phyloP scores from a whole-genome alignment of 805 yeast species.

The Priceomyces haplophilus region DNA sequence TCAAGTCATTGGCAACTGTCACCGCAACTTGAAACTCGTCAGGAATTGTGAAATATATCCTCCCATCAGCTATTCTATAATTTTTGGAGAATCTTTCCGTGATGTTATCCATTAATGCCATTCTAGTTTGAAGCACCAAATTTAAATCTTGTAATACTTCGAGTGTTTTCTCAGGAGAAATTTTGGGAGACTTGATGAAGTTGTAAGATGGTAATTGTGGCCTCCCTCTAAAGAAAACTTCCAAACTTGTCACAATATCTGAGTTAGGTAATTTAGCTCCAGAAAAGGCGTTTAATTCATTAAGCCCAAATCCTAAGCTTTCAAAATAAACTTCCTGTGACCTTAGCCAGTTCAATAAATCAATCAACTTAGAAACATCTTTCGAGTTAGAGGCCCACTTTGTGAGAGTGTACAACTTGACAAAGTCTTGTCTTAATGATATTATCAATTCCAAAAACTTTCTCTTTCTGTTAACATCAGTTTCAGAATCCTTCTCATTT shows the following conservation, averaged over 20 bases:
- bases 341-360: conserved; percentile 82
- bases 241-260: conserved; percentile 82
- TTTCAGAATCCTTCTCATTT: conserved; percentile 39
- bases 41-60: conserved; percentile 61
- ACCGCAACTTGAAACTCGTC: conserved; percentile 61
- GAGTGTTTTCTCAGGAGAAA: conserved; percentile 56
- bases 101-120: conserved; percentile 63
- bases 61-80: conserved; percentile 70
- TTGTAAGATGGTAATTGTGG: conserved; percentile 71
- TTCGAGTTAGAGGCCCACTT: conserved; percentile 83
- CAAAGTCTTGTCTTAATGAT: conserved; percentile 73
- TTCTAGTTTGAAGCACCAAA: conserved; percentile 65
- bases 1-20: conserved; percentile 62
- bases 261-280: conserved; percentile 93
- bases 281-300: conserved; percentile 65
- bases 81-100: conserved; percentile 59
- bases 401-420: conserved; percentile 77
- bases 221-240: conserved; percentile 73
- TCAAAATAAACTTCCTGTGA: conserved; percentile 71
- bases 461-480: conserved; percentile 64
- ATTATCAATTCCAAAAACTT: conserved; percentile 67
- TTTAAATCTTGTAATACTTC: conserved; percentile 67
- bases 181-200: conserved; percentile 45
- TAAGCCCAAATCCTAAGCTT: conserved; percentile 59
- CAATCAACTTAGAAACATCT: conserved; percentile 74